phyloP scores from a whole-genome alignment of 129 eudicot species.

The Silybum marianum region DNA sequence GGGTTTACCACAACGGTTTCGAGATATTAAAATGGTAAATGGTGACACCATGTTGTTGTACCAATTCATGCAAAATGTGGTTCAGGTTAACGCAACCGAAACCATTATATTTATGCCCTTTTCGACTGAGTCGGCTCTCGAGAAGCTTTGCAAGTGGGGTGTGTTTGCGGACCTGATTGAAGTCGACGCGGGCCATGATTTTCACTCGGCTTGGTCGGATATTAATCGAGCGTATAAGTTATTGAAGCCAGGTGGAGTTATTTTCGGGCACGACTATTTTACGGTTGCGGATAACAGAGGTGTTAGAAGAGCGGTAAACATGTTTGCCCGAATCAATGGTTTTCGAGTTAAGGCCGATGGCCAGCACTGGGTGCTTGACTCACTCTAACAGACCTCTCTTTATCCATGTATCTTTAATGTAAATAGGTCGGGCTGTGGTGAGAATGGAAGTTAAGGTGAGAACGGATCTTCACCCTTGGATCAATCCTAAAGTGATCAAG shows the following conservation, averaged over 20 bases:
- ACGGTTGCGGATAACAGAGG: constrained; percentile 61
- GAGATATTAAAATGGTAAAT: constrained; percentile 44
- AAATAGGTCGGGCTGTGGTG: background rate
- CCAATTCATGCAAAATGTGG: constrained; percentile 86
- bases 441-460: no score
- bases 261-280: constrained; percentile 75
- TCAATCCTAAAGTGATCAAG: no score
- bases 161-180: constrained; percentile 69
- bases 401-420: constrained; percentile 4
- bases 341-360: constrained; percentile 59
- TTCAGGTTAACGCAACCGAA: constrained; percentile 42
- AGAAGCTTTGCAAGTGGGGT: constrained; percentile 74
- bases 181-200: constrained; percentile 79
- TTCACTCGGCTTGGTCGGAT: constrained; percentile 89
- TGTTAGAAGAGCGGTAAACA: constrained; percentile 62
- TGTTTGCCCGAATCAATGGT: constrained; percentile 65
- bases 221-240: constrained; percentile 72
- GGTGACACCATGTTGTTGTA: constrained; percentile 63
- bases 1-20: constrained; percentile 38
- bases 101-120: constrained; percentile 54
- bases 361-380: constrained; percentile 69
- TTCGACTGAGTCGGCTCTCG: constrained; percentile 60
- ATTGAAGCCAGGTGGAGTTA: constrained; percentile 67
- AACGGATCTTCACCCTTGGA: no score
- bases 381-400: constrained; percentile 16